Evolutionary conservation across 129 eudicot species (phyloP).

Genomic region (Artemisia argyi): DNA sequence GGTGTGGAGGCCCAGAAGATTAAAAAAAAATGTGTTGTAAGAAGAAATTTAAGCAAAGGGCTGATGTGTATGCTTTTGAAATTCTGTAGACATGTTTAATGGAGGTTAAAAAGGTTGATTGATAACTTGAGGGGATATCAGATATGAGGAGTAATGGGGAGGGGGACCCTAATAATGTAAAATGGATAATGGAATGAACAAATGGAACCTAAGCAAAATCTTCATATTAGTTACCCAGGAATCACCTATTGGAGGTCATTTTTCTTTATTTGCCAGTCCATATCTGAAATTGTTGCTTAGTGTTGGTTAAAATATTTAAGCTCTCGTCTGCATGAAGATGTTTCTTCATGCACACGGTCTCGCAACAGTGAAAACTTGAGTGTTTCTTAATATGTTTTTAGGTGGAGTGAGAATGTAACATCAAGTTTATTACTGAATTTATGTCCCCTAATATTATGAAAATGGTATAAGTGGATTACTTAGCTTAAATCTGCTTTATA

Average conservation of each 20-base stretch:
- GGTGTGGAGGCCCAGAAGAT: too few species aligned
- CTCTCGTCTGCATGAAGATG: conserved; percentile 3
- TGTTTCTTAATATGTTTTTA: neutral
- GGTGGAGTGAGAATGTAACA: too few species aligned
- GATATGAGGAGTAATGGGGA: conserved; percentile 1
- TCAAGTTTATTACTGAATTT: too few species aligned
- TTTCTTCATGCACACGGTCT: neutral
- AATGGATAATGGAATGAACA: neutral
- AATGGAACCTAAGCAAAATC: conserved; percentile 2
- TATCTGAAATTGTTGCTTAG: conserved; percentile 3
- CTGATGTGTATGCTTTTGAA: too few species aligned
- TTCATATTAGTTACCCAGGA: neutral
- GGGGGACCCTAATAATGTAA: neutral
- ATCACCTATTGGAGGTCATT: neutral
- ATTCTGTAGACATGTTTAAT: too few species aligned
- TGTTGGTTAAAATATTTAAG: neutral
- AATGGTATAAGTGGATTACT: too few species aligned
- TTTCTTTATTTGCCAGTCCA: conserved; percentile 8
- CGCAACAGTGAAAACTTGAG: neutral
- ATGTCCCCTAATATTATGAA: too few species aligned
- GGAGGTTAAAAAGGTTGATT: too few species aligned
- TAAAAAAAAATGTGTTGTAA: too few species aligned
- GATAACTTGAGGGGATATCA: neutral
- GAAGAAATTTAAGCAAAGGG: too few species aligned
- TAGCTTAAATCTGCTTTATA: too few species aligned